Percentiles rank a stretch among this genome's conserved stretches.
Evolutionary conservation across 306 rosid genomes (phyloP).

Genomic region (Trichosanthes cucumerina): DNA sequence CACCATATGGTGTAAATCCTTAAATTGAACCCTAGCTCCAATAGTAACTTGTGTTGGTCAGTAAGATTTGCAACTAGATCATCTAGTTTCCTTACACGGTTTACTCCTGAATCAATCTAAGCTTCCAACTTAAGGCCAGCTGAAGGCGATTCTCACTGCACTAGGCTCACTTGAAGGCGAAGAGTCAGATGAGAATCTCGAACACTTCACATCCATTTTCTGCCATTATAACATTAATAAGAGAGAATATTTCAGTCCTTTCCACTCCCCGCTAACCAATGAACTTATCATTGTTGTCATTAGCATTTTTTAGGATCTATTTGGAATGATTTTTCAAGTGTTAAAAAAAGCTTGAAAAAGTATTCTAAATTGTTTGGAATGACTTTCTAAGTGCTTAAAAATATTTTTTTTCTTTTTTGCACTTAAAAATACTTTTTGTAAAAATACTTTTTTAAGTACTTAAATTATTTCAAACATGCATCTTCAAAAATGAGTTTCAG

Average conservation of each 20-base stretch:
- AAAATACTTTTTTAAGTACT: no score
- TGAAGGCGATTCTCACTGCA: conserved; percentile 54
- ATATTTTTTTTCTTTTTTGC: no score
- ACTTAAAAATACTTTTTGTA: no score
- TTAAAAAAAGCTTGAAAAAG: no score
- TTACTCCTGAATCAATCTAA: conserved; percentile 18
- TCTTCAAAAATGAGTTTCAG: background rate
- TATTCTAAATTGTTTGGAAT: no score
- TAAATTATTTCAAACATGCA: no score
- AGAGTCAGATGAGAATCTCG: conserved; percentile 29
- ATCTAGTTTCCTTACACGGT: background rate
- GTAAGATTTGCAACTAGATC: conserved; percentile 3
- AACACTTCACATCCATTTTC: background rate
- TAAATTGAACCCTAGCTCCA: background rate
- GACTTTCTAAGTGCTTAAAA: no score
- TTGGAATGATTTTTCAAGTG: no score
- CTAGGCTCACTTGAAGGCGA: conserved; percentile 28
- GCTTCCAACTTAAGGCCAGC: conserved; percentile 83
- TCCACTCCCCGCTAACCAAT: background rate
- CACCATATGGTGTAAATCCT: background rate
- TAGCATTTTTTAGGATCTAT: no score
- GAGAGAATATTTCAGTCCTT: background rate
- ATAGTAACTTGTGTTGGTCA: background rate
- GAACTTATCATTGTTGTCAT: background rate
- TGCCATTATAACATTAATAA: background rate